phyloP scores from a whole-genome alignment of 2,329 filamentous ascomycete genomes.

The Colletotrichum sp. region DNA sequence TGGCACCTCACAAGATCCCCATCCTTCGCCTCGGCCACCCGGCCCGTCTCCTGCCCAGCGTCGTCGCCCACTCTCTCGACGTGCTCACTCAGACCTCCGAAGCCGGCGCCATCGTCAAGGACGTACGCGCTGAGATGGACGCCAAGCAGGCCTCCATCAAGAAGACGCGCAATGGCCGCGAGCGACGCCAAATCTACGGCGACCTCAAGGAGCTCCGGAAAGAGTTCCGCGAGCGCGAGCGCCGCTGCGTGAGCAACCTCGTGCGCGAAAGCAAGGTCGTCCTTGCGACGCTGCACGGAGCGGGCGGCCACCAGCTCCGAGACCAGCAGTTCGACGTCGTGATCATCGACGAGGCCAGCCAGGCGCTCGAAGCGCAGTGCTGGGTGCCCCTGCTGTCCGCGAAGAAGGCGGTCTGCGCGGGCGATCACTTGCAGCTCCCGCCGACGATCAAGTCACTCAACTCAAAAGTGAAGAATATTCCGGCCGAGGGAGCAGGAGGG shows the following conservation, averaged over 20 bases:
- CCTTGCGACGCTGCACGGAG: slow-evolving; percentile 89
- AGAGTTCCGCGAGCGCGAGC: slow-evolving; percentile 87
- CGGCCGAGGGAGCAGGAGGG: slow-evolving; percentile 34
- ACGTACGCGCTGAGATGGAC: slow-evolving; percentile 93
- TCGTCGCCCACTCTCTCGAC: slow-evolving; percentile 89
- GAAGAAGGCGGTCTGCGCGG: slow-evolving; percentile 86
- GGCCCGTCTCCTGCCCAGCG: slow-evolving; percentile 85
- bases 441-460: slow-evolving; percentile 89
- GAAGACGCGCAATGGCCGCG: slow-evolving; percentile 82
- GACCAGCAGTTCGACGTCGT: slow-evolving; percentile 89
- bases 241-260: slow-evolving; percentile 77
- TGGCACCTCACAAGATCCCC: slow-evolving; percentile 82
- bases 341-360: slow-evolving; percentile 94
- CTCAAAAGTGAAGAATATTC: slow-evolving; percentile 45
- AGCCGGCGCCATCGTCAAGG: slow-evolving; percentile 85
- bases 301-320: slow-evolving; percentile 83
- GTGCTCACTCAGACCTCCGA: slow-evolving; percentile 90
- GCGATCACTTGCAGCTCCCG: slow-evolving; percentile 92
- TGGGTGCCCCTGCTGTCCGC: slow-evolving; percentile 89
- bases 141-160: slow-evolving; percentile 86
- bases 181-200: slow-evolving; percentile 80
- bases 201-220: slow-evolving; percentile 86
- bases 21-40: slow-evolving; percentile 93
- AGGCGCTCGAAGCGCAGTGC: slow-evolving; percentile 94
- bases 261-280: slow-evolving; percentile 84